These are phyloP conservation scores for Oxyria digyna DNA, from an alignment of 148 eudicot species.

Conservation along the genomic window DNA sequence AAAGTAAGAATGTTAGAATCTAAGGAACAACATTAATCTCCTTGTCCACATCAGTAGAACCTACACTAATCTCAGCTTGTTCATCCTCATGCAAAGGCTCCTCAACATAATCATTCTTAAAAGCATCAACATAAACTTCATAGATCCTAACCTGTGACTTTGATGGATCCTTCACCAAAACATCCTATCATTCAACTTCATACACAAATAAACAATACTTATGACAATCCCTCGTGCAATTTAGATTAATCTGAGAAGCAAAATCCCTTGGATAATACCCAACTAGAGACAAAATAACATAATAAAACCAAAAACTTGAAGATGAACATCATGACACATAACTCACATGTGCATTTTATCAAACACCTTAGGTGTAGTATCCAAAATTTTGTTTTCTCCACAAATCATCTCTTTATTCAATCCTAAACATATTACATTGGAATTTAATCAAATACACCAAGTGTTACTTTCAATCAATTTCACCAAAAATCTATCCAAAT, in stretches of 20 bases:
- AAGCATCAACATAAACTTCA: slow-evolving; percentile 91
- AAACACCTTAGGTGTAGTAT: no score
- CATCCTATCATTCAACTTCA: slow-evolving; percentile 91
- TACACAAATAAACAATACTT: slow-evolving; percentile 91
- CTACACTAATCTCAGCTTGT: slow-evolving; percentile 81
- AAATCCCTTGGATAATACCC: slow-evolving; percentile 91
- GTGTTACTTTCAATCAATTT: no score
- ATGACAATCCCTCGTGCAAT: slow-evolving; percentile 85
- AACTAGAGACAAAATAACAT: slow-evolving; percentile 78
- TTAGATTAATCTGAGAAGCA: slow-evolving; percentile 83
- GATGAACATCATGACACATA: no score
- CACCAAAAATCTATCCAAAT: no score
- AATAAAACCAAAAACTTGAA: no score
- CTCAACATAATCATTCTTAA: slow-evolving; percentile 94
- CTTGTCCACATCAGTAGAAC: slow-evolving; percentile 56
- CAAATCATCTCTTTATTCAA: no score
- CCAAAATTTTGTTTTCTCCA: no score
- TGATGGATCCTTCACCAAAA: slow-evolving; percentile 79
- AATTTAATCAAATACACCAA: no score
- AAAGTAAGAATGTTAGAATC: no score
- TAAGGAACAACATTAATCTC: slow-evolving; percentile 44
- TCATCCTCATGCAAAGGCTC: slow-evolving; percentile 93
- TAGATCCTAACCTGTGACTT: slow-evolving; percentile 95
- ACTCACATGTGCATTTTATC: no score
- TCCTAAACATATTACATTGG: no score